phyloP scores from a whole-genome alignment of 1,284 basidiomycete genomes.

The Sanghuangporus weigelae region DNA sequence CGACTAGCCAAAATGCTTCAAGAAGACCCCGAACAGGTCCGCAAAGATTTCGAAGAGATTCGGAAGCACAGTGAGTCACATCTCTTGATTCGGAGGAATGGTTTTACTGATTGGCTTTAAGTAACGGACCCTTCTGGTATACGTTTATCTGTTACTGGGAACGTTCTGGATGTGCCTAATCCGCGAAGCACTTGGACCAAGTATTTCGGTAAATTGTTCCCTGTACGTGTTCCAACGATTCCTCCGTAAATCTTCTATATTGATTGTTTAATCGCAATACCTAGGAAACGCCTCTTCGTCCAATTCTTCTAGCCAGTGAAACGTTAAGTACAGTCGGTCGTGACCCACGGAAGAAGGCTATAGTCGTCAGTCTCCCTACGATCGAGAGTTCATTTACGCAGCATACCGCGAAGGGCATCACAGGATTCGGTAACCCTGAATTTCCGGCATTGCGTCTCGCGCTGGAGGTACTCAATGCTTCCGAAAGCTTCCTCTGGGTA shows the following conservation, averaged over 20 bases:
- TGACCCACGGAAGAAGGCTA: slow-evolving; percentile 68
- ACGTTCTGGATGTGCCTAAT: slow-evolving; percentile 67
- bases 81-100: background rate
- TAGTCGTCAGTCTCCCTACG: slow-evolving; percentile 85
- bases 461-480: slow-evolving; percentile 84
- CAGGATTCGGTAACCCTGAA: slow-evolving; percentile 80
- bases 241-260: background rate
- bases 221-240: slow-evolving; percentile 39
- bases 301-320: slow-evolving; percentile 64
- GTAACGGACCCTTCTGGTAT: slow-evolving; percentile 78
- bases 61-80: slow-evolving; percentile 55
- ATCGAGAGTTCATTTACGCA: slow-evolving; percentile 92
- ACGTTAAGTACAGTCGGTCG: slow-evolving; percentile 76
- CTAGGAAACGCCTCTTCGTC: slow-evolving; percentile 54
- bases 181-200: slow-evolving; percentile 73
- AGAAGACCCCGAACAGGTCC: slow-evolving; percentile 66
- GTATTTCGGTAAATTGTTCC: slow-evolving; percentile 57
- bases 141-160: slow-evolving; percentile 85
- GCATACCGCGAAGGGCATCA: slow-evolving; percentile 76
- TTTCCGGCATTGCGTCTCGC: slow-evolving; percentile 85
- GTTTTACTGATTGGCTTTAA: slow-evolving; percentile 28
- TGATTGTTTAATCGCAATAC: slow-evolving; percentile 18
- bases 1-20: slow-evolving; percentile 70
- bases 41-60: slow-evolving; percentile 72
- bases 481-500: slow-evolving; percentile 95